phyloP scores from a whole-genome alignment of 2,329 filamentous ascomycete genomes.

The Didymella pomorum region DNA sequence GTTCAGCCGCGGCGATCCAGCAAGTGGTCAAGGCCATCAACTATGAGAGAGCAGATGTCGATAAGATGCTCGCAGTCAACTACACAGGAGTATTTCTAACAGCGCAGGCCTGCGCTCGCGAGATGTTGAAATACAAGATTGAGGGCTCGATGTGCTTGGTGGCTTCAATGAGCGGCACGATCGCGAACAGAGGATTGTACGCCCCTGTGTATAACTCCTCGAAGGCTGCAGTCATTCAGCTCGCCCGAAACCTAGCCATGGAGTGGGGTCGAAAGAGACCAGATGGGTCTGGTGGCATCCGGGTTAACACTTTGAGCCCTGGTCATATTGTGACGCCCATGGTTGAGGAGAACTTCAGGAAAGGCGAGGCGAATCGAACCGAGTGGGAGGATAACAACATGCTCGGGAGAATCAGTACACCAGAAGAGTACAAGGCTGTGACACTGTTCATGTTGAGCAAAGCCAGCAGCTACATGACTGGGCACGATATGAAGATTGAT shows the following conservation, averaged over 20 bases:
- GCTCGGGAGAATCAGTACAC: slow-evolving; percentile 60
- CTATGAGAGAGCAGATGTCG: slow-evolving; percentile 67
- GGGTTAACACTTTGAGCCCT: slow-evolving; percentile 80
- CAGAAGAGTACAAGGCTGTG: slow-evolving; percentile 48
- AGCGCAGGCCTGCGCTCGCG: slow-evolving; percentile 65
- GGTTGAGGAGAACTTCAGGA: slow-evolving; percentile 79
- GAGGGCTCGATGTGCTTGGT: slow-evolving; percentile 68
- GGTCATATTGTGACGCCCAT: slow-evolving; percentile 83
- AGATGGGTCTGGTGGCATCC: slow-evolving; percentile 69
- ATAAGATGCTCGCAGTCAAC: slow-evolving; percentile 67
- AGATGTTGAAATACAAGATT: slow-evolving; percentile 65
- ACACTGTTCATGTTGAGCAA: slow-evolving; percentile 47
- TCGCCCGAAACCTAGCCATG: slow-evolving; percentile 71
- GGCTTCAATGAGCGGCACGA: slow-evolving; percentile 67
- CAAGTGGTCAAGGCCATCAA: slow-evolving; percentile 82
- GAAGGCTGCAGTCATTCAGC: slow-evolving; percentile 76
- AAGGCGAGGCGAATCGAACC: slow-evolving; percentile 67
- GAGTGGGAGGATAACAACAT: slow-evolving; percentile 86
- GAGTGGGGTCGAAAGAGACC: slow-evolving; percentile 64
- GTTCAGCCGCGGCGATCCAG: slow-evolving; percentile 72
- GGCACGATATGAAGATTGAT: slow-evolving; percentile 45
- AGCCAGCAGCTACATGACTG: slow-evolving; percentile 51
- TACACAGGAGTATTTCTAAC: slow-evolving; percentile 68
- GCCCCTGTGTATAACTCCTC: slow-evolving; percentile 77
- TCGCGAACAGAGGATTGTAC: slow-evolving; percentile 68